Base-by-base conservation (phyloP, 108 stramenopile species). In the Nitzschia sp. region DNA sequence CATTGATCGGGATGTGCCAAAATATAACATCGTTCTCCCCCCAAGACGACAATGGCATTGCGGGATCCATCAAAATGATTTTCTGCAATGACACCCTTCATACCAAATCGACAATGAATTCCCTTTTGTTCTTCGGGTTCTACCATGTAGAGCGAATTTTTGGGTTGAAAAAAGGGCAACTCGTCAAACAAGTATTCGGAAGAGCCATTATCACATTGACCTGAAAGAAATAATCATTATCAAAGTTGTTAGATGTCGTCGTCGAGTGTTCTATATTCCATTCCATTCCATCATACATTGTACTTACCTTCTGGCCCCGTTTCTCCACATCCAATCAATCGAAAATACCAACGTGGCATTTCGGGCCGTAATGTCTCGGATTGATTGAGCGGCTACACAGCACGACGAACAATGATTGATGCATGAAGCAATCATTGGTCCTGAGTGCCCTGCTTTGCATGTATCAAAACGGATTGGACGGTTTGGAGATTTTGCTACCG, bases 81-180 rank as follows among this genome's bases (percentile, higher is more conserved):
- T 62, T 93, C 96, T 30, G 97, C 88, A 68, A 88, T 90, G 32
- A 94, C 89, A 33, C 93, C 90, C 35, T 70, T 82, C 95, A 96
- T 96, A 59, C 97, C 97, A 62, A 97, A 97, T 21, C 97, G 87
- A 76, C 97, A 97, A 79, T 97, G 91, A 54, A 97, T 94, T 36
- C 65, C 46, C 85, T 85, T 25, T 91, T 82, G 59, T 76, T 83
- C 35, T 6, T 24, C 33, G 21, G 67, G 67, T 29, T 68, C 68
- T 33, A 69, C 62, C 27, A 96, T 77, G 70, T 94, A 94, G 28
- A 94, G 62, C 0, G 55, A 54, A 29, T 72, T 33, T 30, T 54
- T 59, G 18, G 77, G 79, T 32, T 86, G 53, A 68, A 85, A 92
- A 57, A 86, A 83, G 8, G 82, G 46, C 30, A 92, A 46, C 47